Base-by-base conservation (phyloP, 2,329 filamentous ascomycete genomes). In the Botrytis byssoidea region DNA sequence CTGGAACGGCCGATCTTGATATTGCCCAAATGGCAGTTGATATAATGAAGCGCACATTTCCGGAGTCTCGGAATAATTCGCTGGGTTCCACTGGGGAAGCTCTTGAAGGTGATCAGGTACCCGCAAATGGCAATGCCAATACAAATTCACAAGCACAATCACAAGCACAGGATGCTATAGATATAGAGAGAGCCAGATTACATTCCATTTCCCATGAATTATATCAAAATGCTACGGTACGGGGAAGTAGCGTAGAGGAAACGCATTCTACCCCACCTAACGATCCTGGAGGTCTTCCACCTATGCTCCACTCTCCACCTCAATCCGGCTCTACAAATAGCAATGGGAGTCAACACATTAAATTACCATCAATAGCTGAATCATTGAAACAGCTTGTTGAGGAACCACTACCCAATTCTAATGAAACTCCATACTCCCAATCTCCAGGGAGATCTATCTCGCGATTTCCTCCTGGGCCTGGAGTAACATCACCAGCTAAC, bases 341-440 rank as follows among this genome's bases (percentile, higher is more conserved):
- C 7, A 78, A 74, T 75, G 75, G 75, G 20, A 57, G 73, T 8
- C 73, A 73, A 42, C 75, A 76, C 25, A 77, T 81, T 20, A 81
- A 79, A 42, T 74, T 81, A 20, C 80, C 80, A 10, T 80, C 80
- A 3, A 79, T 81, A 61, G 75, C 74, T n/a, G 77, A 76, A 51
- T 76, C 78, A 46, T 76, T 81, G 55, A 79, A 78, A 59, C 76
- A 80, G 61, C 74, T 79, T 35, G 59, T 77, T 63, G 78, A 29
- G 51, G n/a, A 80, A 57, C 63, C 75, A 35, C 63, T 71, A 48
- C 42, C 64, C 48, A 67, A 70, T 40, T 48, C 74, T n/a, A 75
- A 72, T 67, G 77, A 79, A 18, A 63, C 74, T 7, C 48, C 74
- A 22, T 80, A 78, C 71, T 72, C 78, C 12, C 79, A 80, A 44